Conservation (phyloP, 768 basidiomycete species). For the Xerocomellus chrysenteron region DNA sequence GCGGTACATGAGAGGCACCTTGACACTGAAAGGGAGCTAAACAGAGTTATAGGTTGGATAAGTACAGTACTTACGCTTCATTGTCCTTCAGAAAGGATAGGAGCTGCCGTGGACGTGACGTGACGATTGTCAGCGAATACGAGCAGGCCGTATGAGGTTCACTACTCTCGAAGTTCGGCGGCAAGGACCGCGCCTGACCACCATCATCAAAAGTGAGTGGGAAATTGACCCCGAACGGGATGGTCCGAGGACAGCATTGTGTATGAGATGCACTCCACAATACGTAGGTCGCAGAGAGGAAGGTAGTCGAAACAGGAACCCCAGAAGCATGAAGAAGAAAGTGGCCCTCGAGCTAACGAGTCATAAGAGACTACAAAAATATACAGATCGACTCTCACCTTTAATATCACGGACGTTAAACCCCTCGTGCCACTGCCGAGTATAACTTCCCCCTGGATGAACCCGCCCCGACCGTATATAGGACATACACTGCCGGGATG, state of each 20-base stretch:
- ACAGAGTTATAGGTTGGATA: neutral
- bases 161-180: conserved; percentile 44
- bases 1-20: conserved; percentile 48
- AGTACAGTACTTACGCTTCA: conserved; percentile 40
- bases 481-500: conserved; percentile 22
- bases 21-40: conserved; percentile 36
- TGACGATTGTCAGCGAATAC: conserved; percentile 46
- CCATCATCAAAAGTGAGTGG: conserved; percentile 46
- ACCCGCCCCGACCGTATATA: conserved; percentile 17
- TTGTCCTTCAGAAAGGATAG: conserved; percentile 45
- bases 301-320: conserved; percentile 7
- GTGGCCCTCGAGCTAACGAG: conserved; percentile 25
- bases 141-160: conserved; percentile 34
- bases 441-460: conserved; percentile 26
- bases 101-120: conserved; percentile 37
- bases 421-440: conserved; percentile 8
- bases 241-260: conserved; percentile 31
- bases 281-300: conserved; percentile 18
- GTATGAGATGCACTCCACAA: conserved; percentile 19
- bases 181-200: conserved; percentile 37
- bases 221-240: conserved; percentile 45
- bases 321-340: conserved; percentile 18
- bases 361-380: neutral
- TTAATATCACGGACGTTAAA: conserved; percentile 21
- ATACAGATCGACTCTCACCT: conserved; percentile 13